A percentile compares a stretch with the other conserved stretches of the same genome.
These are phyloP conservation scores for Glycine tomentella DNA, from an alignment of 306 rosid species.

Conservation along the genomic window DNA sequence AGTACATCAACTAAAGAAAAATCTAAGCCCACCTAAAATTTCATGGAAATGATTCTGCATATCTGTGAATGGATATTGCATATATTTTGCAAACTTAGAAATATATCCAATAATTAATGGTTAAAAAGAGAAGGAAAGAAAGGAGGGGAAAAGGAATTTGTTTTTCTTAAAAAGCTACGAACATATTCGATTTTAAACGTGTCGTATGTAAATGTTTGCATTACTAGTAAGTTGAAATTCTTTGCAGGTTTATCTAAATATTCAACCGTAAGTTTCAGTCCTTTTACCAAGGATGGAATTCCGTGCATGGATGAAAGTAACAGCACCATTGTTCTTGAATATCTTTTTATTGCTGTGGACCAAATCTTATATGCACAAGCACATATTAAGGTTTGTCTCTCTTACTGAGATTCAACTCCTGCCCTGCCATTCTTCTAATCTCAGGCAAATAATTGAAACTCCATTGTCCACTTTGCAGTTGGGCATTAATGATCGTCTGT, in stretches of 20 bases:
- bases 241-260: not conserved
- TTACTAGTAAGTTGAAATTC: not conserved
- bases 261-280: not conserved
- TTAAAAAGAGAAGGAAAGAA: not conserved
- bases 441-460: slow-evolving; percentile 16
- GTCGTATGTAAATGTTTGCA: not conserved
- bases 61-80: not conserved
- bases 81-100: not conserved
- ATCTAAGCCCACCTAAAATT: not conserved
- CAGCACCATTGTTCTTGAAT: not conserved
- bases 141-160: not conserved
- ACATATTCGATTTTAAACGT: not conserved
- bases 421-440: not conserved
- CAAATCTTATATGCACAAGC: not conserved
- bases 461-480: not conserved
- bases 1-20: not conserved
- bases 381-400: not conserved
- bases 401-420: not conserved
- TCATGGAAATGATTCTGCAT: not conserved
- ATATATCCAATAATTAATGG: not conserved
- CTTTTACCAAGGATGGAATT: not conserved
- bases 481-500: not conserved
- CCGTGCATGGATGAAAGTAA: not conserved
- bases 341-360: not conserved
- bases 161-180: not conserved